phyloP scores from a whole-genome alignment of 768 basidiomycete genomes.

The Lactifluus echinatus region DNA sequence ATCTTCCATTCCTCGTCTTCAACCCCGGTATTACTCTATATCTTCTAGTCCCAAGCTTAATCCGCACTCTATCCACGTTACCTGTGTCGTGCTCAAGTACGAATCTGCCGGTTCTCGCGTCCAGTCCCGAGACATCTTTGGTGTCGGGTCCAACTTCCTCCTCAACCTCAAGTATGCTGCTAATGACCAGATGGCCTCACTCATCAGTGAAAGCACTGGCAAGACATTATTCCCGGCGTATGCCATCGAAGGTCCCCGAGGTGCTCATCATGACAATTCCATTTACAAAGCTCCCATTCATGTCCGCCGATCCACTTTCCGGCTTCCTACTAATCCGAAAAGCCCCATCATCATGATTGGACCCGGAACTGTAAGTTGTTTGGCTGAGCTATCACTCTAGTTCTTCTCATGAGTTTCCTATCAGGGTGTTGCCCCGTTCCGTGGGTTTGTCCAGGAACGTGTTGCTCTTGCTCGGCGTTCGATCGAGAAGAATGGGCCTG shows the following conservation, averaged over 20 bases:
- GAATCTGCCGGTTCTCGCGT: slow-evolving; percentile 53
- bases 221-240: slow-evolving; percentile 55
- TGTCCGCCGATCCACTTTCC: slow-evolving; percentile 92
- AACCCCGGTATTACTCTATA: slow-evolving; percentile 97
- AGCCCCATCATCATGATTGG: slow-evolving; percentile 99
- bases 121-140: slow-evolving; percentile 63
- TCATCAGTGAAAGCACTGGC: slow-evolving; percentile 31
- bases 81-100: slow-evolving; percentile 92
- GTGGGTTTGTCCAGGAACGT: slow-evolving; percentile 97
- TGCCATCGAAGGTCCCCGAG: slow-evolving; percentile 84
- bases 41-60: slow-evolving; percentile 93
- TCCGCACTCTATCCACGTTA: slow-evolving; percentile 87
- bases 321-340: slow-evolving; percentile 95
- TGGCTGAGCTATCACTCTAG: neutral
- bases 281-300: slow-evolving; percentile 87
- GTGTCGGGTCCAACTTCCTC: slow-evolving; percentile 92
- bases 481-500: slow-evolving; percentile 89
- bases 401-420: slow-evolving; percentile 8
- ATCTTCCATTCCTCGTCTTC: slow-evolving; percentile 86
- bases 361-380: slow-evolving; percentile 80
- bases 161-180: slow-evolving; percentile 80
- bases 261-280: slow-evolving; percentile 62
- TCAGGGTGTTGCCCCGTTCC: slow-evolving; percentile 98
- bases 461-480: slow-evolving; percentile 92
- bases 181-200: slow-evolving; percentile 46